phyloP scores from a whole-genome alignment of 257 asterid species.

The Handroanthus guayacan region DNA sequence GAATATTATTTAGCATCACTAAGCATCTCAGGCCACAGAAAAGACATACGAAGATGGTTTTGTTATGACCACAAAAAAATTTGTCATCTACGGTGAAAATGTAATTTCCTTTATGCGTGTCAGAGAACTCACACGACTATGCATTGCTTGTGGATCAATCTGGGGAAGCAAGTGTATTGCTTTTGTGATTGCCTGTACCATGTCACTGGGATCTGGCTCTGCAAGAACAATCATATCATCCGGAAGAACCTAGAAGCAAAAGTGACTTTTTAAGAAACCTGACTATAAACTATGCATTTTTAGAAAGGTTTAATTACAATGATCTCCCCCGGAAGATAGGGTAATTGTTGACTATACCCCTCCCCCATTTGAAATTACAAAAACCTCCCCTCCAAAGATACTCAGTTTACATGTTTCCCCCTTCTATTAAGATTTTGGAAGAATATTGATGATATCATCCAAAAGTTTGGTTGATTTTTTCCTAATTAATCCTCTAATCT shows the following conservation, averaged over 20 bases:
- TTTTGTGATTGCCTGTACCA: conserved; percentile 82
- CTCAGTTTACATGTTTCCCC: too few species aligned
- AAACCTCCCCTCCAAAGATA: too few species aligned
- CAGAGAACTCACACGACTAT: conserved; percentile 69
- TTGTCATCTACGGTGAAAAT: neutral
- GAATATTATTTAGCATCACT: neutral
- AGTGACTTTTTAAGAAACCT: conserved; percentile 32
- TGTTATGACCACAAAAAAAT: neutral
- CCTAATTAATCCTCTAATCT: too few species aligned
- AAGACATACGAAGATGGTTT: conserved; percentile 2
- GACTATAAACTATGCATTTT: conserved; percentile 23
- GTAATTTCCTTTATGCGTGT: conserved; percentile 10
- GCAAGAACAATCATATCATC: conserved; percentile 97
- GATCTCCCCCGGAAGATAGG: too few species aligned
- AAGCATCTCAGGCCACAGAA: neutral
- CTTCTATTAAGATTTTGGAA: too few species aligned
- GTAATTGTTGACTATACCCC: too few species aligned
- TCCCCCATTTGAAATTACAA: too few species aligned
- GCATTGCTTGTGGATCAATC: conserved; percentile 92
- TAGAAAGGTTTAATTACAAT: conserved; percentile 6
- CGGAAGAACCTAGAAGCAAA: conserved; percentile 77
- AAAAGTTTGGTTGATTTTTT: too few species aligned
- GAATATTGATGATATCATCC: too few species aligned
- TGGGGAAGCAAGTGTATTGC: conserved; percentile 87
- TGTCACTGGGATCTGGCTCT: conserved; percentile 87